Base-by-base conservation (phyloP, 768 basidiomycete species). In the Lactarius deliciosus region DNA sequence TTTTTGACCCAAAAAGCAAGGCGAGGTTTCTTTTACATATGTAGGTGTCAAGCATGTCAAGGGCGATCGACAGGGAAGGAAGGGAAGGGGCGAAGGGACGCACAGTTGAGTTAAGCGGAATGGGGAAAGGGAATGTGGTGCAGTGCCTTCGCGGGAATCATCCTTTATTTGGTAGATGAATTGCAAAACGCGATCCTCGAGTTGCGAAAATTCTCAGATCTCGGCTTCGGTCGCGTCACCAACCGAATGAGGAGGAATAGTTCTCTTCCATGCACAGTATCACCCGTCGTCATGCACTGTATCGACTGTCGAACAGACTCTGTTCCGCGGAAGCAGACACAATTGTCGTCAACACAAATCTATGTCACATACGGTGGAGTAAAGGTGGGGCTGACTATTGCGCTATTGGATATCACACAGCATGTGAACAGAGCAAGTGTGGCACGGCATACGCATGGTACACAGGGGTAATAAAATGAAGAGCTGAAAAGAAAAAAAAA, bases 381-480 rank as follows among this genome's bases (percentile, higher is more conserved):
- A 15, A 47, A 41, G 36, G 45, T 47, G 45, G 45, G 22, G 50
- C 50, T 53, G 50, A 13, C 50, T 53, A 53, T 53, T 66, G 65
- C 38, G 65, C 56, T 59, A 58, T 63, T 62, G 60, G 55, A 61
- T 66, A 41, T 36, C 64, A 60, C 58, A 66, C 28, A 57, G 47
- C 57, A 59, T 47, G 61, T 62, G 32, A 47, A 38, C n/a, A 53
- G 16, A 59, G 61, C 43, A 53, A 50, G 56, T 61, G 60, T 36
- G 47, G 55, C 55, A 66, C 40, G 58, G 53, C 61, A 66, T 57
- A 62, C 38, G 36, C 58, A 66, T 57, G 40, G 65, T 63, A 63
- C 65, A 66, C 61, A 59, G 61, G 65, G 61, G 61, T 22, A 20
- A 28, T 18, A 63, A 56, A 25, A 15, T 20, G 38, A 20, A 63